A percentile compares a stretch with the other conserved stretches of the same genome.
Conservation (phyloP, 208 protist genomes). For the Trypanosoma mega region DNA sequence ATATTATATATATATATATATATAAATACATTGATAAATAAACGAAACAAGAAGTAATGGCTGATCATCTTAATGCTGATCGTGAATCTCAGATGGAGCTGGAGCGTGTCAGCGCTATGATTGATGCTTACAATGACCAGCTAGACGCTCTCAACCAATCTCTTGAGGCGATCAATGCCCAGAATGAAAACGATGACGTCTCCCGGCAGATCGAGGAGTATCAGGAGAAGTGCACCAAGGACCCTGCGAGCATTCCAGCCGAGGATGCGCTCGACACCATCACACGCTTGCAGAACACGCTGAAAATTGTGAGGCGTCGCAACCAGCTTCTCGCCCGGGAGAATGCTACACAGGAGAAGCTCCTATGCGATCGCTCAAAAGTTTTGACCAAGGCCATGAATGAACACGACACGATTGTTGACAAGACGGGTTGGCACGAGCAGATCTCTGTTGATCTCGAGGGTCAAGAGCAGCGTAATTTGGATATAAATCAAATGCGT, state of each 20-base stretch:
- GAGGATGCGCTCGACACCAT: constrained; percentile 86
- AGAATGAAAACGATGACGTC: constrained; percentile 74
- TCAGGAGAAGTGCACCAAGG: constrained; percentile 30
- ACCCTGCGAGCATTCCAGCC: constrained; percentile 58
- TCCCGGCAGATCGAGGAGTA: constrained; percentile 65
- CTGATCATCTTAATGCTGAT: constrained; percentile 14
- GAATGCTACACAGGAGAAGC: constrained; percentile 63
- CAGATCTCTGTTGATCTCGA: constrained; percentile 40
- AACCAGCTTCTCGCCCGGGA: constrained; percentile 76
- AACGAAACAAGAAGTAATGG: not conserved
- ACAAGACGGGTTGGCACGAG: constrained; percentile 72
- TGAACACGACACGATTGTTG: constrained; percentile 44
- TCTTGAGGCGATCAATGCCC: constrained; percentile 50
- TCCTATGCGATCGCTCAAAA: constrained; percentile 55
- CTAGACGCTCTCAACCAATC: constrained; percentile 50
- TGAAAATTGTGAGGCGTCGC: constrained; percentile 79
- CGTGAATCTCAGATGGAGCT: constrained; percentile 44
- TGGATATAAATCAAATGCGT: constrained; percentile 62
- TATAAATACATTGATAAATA: no score
- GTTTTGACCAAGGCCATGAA: constrained; percentile 40
- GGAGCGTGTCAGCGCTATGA: constrained; percentile 52
- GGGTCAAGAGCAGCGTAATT: constrained; percentile 28
- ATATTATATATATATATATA: no score
- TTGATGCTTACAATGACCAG: constrained; percentile 51
- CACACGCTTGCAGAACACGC: constrained; percentile 80